These are phyloP conservation scores for Colletotrichum shisoi DNA, from an alignment of 2,329 filamentous ascomycete species.

Conservation along the genomic window DNA sequence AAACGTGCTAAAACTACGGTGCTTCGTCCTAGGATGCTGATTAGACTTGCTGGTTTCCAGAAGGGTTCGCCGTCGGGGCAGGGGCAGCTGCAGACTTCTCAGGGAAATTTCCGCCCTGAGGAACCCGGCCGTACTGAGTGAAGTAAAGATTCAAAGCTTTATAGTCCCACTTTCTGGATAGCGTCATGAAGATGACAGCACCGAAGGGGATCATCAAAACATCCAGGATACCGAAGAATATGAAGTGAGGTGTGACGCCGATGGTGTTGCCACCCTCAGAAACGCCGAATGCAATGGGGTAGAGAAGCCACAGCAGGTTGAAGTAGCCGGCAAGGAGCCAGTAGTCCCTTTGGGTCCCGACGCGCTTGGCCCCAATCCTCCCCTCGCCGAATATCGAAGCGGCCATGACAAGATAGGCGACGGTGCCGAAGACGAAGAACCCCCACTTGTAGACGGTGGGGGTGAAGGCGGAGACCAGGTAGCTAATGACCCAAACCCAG, in stretches of 20 bases:
- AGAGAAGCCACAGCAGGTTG: slow-evolving; percentile 63
- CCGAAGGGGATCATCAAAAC: slow-evolving; percentile 57
- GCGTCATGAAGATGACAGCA: slow-evolving; percentile 53
- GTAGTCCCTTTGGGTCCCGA: slow-evolving; percentile 57
- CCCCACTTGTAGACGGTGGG: slow-evolving; percentile 64
- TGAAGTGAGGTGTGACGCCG: slow-evolving; percentile 54
- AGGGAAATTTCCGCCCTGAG: slow-evolving; percentile 54
- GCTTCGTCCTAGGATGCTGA: not conserved
- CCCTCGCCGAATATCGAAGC: slow-evolving; percentile 54
- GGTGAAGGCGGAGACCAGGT: slow-evolving; percentile 60
- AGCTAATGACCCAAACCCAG: slow-evolving; percentile 62
- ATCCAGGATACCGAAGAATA: slow-evolving; percentile 65
- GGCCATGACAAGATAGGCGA: slow-evolving; percentile 57
- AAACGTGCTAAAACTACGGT: not conserved
- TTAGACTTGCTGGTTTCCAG: slow-evolving; percentile 13
- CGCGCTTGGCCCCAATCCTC: slow-evolving; percentile 50
- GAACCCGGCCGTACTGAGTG: slow-evolving; percentile 63
- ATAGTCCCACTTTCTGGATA: slow-evolving; percentile 62
- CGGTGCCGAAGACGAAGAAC: slow-evolving; percentile 62
- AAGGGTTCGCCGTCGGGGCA: slow-evolving; percentile 40
- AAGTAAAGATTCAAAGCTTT: slow-evolving; percentile 60
- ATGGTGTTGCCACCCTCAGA: slow-evolving; percentile 62
- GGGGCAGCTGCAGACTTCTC: slow-evolving; percentile 52
- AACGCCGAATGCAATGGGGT: slow-evolving; percentile 63
- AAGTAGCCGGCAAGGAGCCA: slow-evolving; percentile 55